phyloP scores from a whole-genome alignment of 306 rosid species.

The Pachyrhizus erosus region DNA sequence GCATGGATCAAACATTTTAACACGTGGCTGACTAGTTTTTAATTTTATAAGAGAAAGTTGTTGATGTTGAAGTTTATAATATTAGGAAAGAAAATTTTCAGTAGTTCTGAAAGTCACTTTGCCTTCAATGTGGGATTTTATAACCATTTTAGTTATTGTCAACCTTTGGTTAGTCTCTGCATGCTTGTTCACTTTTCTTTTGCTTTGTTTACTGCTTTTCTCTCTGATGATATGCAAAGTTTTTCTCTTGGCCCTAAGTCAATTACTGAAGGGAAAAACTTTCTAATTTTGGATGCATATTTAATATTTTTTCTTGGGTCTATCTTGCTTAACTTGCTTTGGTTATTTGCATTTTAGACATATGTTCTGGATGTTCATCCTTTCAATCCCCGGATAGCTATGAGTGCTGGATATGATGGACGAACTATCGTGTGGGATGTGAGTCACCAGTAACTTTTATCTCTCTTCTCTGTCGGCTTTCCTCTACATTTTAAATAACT shows the following conservation, averaged over 20 bases:
- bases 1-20: slow-evolving; percentile 19
- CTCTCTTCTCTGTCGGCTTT: slow-evolving; percentile 26
- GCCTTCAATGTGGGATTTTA: not conserved
- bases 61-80: slow-evolving; percentile 24
- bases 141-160: slow-evolving; percentile 17
- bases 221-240: not conserved
- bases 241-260: slow-evolving; percentile 4
- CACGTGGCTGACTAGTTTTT: not conserved
- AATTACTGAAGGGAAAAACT: not conserved
- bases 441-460: slow-evolving; percentile 60
- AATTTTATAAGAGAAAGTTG: not conserved
- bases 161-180: slow-evolving; percentile 28
- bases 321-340: slow-evolving; percentile 33
- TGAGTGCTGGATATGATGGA: slow-evolving; percentile 99
- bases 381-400: slow-evolving; percentile 96
- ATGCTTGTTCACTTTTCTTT: slow-evolving; percentile 23
- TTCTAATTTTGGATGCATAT: slow-evolving; percentile 5
- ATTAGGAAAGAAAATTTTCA: slow-evolving; percentile 11
- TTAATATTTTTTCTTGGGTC: slow-evolving; percentile 20
- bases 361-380: slow-evolving; percentile 99
- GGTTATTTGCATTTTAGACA: slow-evolving; percentile 61
- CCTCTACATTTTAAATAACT: slow-evolving; percentile 37
- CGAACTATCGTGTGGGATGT: slow-evolving; percentile 99
- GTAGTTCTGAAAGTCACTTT: not conserved
- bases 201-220: slow-evolving; percentile 31